Evolutionary conservation across 495 filamentous ascomycete species (phyloP), one percentile per base, ranked within the genome.

Genomic region (Podospora pseudocomata): DNA sequence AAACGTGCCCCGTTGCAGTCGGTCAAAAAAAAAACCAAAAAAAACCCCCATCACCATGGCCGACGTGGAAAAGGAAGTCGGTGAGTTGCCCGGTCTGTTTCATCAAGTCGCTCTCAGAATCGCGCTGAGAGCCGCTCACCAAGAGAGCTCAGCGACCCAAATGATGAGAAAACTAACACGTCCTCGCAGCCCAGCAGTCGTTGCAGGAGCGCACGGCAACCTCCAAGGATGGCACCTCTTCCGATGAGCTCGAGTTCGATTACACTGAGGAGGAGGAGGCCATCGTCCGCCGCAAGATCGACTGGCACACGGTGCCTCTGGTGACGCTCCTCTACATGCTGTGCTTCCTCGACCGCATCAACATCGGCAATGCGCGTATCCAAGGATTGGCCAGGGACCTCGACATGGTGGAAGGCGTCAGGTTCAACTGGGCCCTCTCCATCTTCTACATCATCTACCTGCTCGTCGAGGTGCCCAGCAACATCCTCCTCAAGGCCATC

Each of bases 361-460:
- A 89, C 72, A 86, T 90, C 64, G 86, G 86, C 34, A 89, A 89
- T 73, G 87, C 87, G 2, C 86, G 86, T 49, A 89, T 89, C 55
- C 80, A 88, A 67, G 88, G 88, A 11, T 78, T 89, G 73, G 80
- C 77, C 65, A 72, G 76, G 3, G 86, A 88, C 49, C 72, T 89
- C 44, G 65, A 84, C 34, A 84, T 90, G 27, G 72, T 70, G 32
- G 2, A 15, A 20, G 81, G 83, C 39, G 71, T 81, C 59, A 78
- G 81, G 18, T 88, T 88, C 73, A 88, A 87, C 74, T 84, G 84
- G 81, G 80, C 84, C 2, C 85, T 88, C 28, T 85, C 81, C 68
- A 81, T 83, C 56, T 86, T 86, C 72, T 92, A 91, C 76, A 87
- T 93, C 71, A 81, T 89, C 44, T 93, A 92, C 72, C 77, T 86